Base-by-base conservation (phyloP, 495 filamentous ascomycete species). In the Xylaria grammica region DNA sequence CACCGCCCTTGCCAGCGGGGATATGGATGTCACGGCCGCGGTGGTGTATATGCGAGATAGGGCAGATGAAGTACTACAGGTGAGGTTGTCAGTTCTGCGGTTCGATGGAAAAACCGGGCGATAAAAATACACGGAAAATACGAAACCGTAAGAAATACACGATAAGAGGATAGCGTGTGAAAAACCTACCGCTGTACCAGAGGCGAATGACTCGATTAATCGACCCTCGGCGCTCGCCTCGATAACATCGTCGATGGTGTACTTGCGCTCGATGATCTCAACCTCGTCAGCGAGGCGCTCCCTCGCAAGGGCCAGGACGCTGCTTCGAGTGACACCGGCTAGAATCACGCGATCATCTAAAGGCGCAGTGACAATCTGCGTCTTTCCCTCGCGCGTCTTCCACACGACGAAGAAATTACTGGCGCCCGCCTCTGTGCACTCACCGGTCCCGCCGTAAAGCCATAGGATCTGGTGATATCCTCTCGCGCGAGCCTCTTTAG, bases 381-480 rank as follows among this genome's bases (percentile, higher is more conserved):
- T 65, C 72, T 83, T 85, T 3, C 86, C 87, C 53, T 89, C 84
- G 72, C 80, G 83, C 32, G 86, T 88, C 65, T 84, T 84, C 90
- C 91, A 92, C 26, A 96, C 80, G 11, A 96, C 83, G 76, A 97
- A 96, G 81, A 97, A 96, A 75, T 97, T 97, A 61, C 85, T 89
- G 10, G 92, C 92, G n/a, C 93, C 93, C 1, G 93, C 93, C 79
- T 97, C 93, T 5, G 93, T 97, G 46, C 96, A 90, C 69, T 86
- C 84, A 13, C 87, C 85, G 46, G 93, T 79, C 49, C 82, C 75
- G 2, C 90, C 91, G 66, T 94, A 93, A 53, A 97, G 82, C 93
- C 93, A 97, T n/a, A 97, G 84, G 32, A 96, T 89, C 81, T 97
- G 93, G 69, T 93, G 84, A 67, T 87, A 97, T 3, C 93, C 93